A percentile compares a stretch with the other conserved stretches of the same genome.
phyloP scores from a whole-genome alignment of 805 yeast genomes.

The Ogataea corticis region DNA sequence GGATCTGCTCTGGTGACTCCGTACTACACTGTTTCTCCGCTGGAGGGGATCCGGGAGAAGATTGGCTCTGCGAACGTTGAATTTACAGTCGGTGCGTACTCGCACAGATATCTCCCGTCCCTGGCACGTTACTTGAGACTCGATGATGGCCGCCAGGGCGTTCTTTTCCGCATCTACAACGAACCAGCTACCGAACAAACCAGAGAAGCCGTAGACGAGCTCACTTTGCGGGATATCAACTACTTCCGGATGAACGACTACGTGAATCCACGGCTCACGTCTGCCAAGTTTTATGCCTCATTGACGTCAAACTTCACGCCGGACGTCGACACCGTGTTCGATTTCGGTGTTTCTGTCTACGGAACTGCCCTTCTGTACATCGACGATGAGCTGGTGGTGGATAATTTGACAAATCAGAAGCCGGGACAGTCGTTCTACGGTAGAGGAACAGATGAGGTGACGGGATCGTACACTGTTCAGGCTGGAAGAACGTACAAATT shows the following conservation, averaged over 20 bases:
- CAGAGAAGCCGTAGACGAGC: slow-evolving; percentile 19
- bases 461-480: slow-evolving; percentile 38
- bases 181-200: slow-evolving; percentile 18
- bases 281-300: slow-evolving; percentile 45
- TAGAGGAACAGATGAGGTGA: slow-evolving; percentile 54
- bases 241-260: slow-evolving; percentile 14
- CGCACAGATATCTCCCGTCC: slow-evolving; percentile 37
- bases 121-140: slow-evolving; percentile 26
- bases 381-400: slow-evolving; percentile 53
- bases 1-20: slow-evolving; percentile 56
- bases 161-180: slow-evolving; percentile 26
- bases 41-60: slow-evolving; percentile 40
- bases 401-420: slow-evolving; percentile 53
- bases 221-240: slow-evolving; percentile 10
- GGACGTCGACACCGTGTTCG: slow-evolving; percentile 48
- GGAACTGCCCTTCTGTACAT: slow-evolving; percentile 60
- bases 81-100: slow-evolving; percentile 35
- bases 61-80: slow-evolving; percentile 28
- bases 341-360: slow-evolving; percentile 50
- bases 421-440: slow-evolving; percentile 53
- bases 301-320: slow-evolving; percentile 47
- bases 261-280: slow-evolving; percentile 3
- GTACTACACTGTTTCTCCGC: slow-evolving; percentile 49
- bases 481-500: slow-evolving; percentile 48
- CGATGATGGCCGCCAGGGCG: slow-evolving; percentile 26